Evolutionary conservation across 441 rosid genomes (phyloP).

Genomic region (Gossypium gossypioides): DNA sequence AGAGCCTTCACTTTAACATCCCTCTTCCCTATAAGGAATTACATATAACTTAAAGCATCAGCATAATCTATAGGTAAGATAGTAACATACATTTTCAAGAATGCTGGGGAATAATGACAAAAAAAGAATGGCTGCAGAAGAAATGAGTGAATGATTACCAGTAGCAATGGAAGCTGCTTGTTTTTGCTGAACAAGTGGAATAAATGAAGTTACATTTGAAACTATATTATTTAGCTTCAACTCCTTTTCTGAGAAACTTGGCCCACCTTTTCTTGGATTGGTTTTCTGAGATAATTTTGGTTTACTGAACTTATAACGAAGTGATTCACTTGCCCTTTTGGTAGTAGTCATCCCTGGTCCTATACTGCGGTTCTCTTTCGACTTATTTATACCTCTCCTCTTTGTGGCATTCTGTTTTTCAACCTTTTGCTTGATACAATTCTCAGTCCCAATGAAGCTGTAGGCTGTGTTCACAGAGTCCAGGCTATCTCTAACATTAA

Average conservation of each 20-base stretch:
- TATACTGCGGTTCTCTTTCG: conserved; percentile 34
- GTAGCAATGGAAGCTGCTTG: conserved; percentile 50
- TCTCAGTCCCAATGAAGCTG: conserved; percentile 39
- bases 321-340: conserved; percentile 34
- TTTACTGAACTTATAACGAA: conserved; percentile 44
- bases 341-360: conserved; percentile 20
- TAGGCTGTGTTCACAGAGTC: conserved; percentile 52
- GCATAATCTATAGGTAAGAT: background rate
- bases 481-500: conserved; percentile 43
- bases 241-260: conserved; percentile 32
- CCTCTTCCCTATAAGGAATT: conserved; percentile 55
- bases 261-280: conserved; percentile 35
- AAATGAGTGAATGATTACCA: conserved; percentile 32
- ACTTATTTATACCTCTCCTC: conserved; percentile 38
- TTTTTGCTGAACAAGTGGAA: conserved; percentile 79
- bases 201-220: conserved; percentile 62
- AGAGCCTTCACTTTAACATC: conserved; percentile 82
- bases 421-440: conserved; percentile 33
- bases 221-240: conserved; percentile 65
- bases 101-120: background rate
- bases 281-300: conserved; percentile 45
- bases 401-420: conserved; percentile 32
- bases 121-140: conserved; percentile 5
- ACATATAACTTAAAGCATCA: background rate
- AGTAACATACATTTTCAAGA: background rate